Percentiles rank a stretch among this genome's conserved stretches.
phyloP scores from a whole-genome alignment of 129 eudicot species.

The Ambrosia artemisiifolia region DNA sequence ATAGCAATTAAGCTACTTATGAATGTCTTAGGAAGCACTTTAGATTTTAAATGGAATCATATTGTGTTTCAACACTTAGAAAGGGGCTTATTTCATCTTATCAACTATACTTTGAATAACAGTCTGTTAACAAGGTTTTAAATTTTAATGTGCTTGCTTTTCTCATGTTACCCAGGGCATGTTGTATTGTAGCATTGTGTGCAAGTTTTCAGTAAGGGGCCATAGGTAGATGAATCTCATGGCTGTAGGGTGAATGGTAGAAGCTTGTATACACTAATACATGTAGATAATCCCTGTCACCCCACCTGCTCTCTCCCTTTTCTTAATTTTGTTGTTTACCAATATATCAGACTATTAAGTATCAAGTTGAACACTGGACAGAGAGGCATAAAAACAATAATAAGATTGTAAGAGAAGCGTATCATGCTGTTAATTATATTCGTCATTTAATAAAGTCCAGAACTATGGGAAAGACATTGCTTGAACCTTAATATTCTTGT shows the following conservation, averaged over 20 bases:
- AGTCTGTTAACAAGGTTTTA: background rate
- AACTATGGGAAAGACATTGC: background rate
- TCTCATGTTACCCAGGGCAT: slow-evolving; percentile 1
- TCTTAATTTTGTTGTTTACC: background rate
- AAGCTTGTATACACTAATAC: background rate
- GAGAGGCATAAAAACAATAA: background rate
- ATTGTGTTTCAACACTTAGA: background rate
- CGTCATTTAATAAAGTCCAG: background rate
- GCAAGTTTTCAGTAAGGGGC: slow-evolving; percentile 4
- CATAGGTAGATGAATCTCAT: background rate
- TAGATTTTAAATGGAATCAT: background rate
- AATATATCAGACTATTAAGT: background rate
- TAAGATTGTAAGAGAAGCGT: background rate
- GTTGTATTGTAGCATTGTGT: background rate
- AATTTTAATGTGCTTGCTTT: background rate
- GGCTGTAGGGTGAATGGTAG: background rate
- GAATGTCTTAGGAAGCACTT: background rate
- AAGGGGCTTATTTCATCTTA: background rate
- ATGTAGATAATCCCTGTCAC: background rate
- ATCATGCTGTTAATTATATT: slow-evolving; percentile 1
- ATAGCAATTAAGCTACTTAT: no score
- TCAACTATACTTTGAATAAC: background rate
- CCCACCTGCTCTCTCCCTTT: background rate
- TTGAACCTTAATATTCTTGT: slow-evolving; percentile 2
- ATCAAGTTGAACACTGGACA: background rate